These are phyloP conservation scores for Epichloe amarillans DNA, from an alignment of 2,329 filamentous ascomycete species.

Conservation along the genomic window DNA sequence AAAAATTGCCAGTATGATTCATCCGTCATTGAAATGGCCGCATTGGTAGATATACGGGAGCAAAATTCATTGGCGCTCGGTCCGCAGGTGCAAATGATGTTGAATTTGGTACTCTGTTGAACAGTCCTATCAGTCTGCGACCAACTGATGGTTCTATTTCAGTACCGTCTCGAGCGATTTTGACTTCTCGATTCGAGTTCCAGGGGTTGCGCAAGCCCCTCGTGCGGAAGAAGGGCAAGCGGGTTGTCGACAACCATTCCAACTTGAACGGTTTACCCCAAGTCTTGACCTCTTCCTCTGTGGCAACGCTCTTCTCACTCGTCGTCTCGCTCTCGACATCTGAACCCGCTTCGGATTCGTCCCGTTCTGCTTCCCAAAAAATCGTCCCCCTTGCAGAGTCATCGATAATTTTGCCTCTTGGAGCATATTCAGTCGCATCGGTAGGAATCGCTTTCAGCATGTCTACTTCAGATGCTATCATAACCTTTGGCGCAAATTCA, in stretches of 20 bases:
- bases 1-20: neutral
- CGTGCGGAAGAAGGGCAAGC: conserved; percentile 79
- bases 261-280: conserved; percentile 89
- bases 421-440: conserved; percentile 62
- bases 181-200: conserved; percentile 92
- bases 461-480: conserved; percentile 46
- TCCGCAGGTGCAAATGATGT: conserved; percentile 16
- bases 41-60: conserved; percentile 25
- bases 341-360: conserved; percentile 32
- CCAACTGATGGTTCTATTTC: conserved; percentile 79
- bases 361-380: conserved; percentile 78
- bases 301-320: conserved; percentile 26
- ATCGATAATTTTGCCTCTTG: conserved; percentile 77
- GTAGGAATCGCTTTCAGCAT: conserved; percentile 70
- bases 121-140: conserved; percentile 62
- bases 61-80: conserved; percentile 21
- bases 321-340: conserved; percentile 29
- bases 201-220: conserved; percentile 80
- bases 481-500: conserved; percentile 53
- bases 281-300: conserved; percentile 43
- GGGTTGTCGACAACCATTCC: conserved; percentile 75
- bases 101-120: conserved; percentile 44
- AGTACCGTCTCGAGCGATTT: conserved; percentile 89
- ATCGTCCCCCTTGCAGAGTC: conserved; percentile 90
- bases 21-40: conserved; percentile 19